Evolutionary conservation across 257 asterid species (phyloP).

Genomic region (Craterostigma plantagineum): DNA sequence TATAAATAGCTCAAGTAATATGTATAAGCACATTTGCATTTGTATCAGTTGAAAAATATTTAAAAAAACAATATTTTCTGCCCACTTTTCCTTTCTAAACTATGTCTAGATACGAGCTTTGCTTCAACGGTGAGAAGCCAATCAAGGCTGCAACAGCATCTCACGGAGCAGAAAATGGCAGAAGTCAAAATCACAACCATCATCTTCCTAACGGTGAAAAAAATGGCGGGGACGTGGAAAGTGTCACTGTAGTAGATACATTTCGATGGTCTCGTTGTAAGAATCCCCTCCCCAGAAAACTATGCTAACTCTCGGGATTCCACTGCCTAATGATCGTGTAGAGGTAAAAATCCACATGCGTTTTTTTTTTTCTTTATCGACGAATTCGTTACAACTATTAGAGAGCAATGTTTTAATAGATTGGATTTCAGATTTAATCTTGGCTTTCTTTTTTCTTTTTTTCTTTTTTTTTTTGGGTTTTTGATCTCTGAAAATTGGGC

Average conservation of each 20-base stretch:
- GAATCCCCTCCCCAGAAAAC: constrained; percentile 50
- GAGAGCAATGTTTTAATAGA: no score
- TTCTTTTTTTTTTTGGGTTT: no score
- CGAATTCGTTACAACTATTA: no score
- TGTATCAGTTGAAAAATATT: no score
- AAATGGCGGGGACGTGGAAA: constrained; percentile 37
- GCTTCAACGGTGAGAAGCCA: constrained; percentile 63
- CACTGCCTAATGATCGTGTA: constrained; percentile 59
- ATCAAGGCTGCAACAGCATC: constrained; percentile 28
- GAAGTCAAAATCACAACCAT: constrained; percentile 20
- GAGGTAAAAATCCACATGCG: no score
- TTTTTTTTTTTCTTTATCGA: no score
- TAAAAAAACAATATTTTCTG: no score
- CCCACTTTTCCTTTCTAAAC: neutral
- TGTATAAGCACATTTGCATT: no score
- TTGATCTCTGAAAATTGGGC: constrained; percentile 9
- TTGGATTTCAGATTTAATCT: no score
- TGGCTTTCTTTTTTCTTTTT: no score
- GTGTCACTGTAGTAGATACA: constrained; percentile 35
- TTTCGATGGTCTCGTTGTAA: constrained; percentile 82
- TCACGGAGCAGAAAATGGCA: constrained; percentile 45
- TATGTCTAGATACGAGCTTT: constrained; percentile 73
- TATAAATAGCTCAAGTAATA: no score
- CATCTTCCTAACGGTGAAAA: constrained; percentile 39
- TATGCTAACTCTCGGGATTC: constrained; percentile 64